Evolutionary conservation across 2,329 filamentous ascomycete genomes (phyloP), one percentile per base, ranked within the genome.

Genomic region (Ceratocystis huliohia): DNA sequence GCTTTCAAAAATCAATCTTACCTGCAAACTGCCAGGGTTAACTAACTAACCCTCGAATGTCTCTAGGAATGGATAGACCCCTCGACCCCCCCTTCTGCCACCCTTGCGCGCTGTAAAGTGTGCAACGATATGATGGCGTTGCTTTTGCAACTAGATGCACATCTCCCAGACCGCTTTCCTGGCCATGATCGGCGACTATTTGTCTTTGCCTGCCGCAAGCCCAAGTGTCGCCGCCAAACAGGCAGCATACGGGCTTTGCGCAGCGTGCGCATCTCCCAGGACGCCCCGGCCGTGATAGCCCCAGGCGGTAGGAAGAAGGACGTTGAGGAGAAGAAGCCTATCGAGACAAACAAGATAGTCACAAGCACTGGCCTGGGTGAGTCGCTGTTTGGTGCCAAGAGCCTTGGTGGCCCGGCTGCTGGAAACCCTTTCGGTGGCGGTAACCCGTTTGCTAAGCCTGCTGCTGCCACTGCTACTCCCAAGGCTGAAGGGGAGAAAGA

Each of bases 141-240:
- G 10, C 83, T 99, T 2, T 82, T 99, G 61, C 91, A 99, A 75
- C 82, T 99, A 33, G 91, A 99, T 75, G 92, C 85, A 72, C 91
- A 96, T 74, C 81, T 97, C 2, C 92, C 91, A 15, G 88, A 93
- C 66, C 82, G 85, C 62, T 96, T 96, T 72, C 88, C 91, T 1
- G 85, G 87, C 66, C 90, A 97, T 75, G 91, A 96, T 72, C 82
- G 94, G 70, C 84, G 93, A 69, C 74, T 99, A 20, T 97, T 96
- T 73, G 80, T 99, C 13, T 91, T 96, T 74, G 84, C 84, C 20
- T 99, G 94, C 75, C 83, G 85, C 68, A 82, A 84, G 70, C 89
- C 89, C 74, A 79, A 84, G 10, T 99, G 94, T 74, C 84, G 89
- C 72, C 82, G 92, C 69, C 93, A 91, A 72, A 82, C 87, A 22